These are phyloP conservation scores for Marsdenia floribunda DNA, from an alignment of 257 asterid species.

Conservation along the genomic window DNA sequence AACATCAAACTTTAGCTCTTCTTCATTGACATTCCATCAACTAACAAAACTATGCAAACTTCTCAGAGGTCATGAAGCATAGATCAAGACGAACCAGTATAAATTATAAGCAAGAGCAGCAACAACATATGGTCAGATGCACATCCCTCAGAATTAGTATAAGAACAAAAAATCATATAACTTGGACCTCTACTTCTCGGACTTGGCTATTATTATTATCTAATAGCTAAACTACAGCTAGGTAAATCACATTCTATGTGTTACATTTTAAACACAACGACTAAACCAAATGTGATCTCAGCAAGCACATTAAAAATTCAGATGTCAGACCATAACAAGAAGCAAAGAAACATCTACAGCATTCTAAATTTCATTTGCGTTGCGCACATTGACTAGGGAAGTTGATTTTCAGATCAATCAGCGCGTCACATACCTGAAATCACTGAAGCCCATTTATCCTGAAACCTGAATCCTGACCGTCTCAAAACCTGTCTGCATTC, in stretches of 20 bases:
- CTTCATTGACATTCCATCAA: neutral
- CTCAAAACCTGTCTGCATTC: constrained; percentile 59
- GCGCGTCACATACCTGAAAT: constrained; percentile 56
- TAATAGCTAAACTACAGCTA: neutral
- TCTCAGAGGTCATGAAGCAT: neutral
- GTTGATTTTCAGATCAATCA: neutral
- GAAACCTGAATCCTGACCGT: constrained; percentile 67
- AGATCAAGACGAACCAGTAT: neutral
- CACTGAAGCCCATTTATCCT: constrained; percentile 79
- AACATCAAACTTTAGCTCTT: neutral
- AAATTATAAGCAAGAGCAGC: neutral
- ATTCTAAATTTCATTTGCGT: neutral
- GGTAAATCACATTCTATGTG: too few species aligned
- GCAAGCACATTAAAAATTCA: neutral
- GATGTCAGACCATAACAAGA: neutral
- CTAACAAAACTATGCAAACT: neutral
- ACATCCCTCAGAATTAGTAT: neutral
- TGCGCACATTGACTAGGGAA: too few species aligned
- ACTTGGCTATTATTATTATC: neutral
- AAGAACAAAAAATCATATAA: neutral
- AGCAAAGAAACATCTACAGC: neutral
- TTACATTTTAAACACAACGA: neutral
- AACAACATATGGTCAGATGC: neutral
- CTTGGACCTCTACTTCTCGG: neutral
- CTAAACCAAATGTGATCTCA: neutral